These are phyloP conservation scores for Jacaranda mimosifolia DNA, from an alignment of 257 asterid species.

Conservation along the genomic window DNA sequence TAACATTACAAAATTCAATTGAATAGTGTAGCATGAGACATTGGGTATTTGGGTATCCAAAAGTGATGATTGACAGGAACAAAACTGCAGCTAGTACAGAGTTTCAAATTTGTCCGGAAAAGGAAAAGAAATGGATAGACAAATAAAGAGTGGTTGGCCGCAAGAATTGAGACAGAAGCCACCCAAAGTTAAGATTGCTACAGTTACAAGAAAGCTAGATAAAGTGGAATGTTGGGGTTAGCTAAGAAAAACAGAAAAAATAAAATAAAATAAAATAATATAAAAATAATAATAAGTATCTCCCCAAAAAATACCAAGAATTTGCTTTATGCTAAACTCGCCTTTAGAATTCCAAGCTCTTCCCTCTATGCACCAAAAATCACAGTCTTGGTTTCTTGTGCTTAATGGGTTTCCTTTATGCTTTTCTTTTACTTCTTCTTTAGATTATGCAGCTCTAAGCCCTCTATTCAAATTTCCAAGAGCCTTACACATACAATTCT, in stretches of 20 bases:
- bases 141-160: conserved; percentile 24
- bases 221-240: conserved; percentile 59
- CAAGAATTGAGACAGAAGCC: conserved; percentile 52
- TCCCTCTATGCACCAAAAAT: conserved; percentile 60
- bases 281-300: no score
- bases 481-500: neutral
- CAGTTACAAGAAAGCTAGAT: conserved; percentile 70
- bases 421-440: conserved; percentile 65
- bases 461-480: conserved; percentile 28
- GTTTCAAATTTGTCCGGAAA: neutral
- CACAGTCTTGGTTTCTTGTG: conserved; percentile 69
- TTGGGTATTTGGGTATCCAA: neutral
- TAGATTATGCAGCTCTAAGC: conserved; percentile 27
- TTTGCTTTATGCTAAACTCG: conserved; percentile 63
- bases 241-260: conserved; percentile 32
- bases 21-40: neutral
- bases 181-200: conserved; percentile 62
- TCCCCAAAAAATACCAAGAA: conserved; percentile 44
- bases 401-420: conserved; percentile 70
- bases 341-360: conserved; percentile 76
- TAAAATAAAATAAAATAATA: conserved; percentile 19
- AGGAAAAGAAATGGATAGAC: conserved; percentile 17
- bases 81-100: conserved; percentile 10
- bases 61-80: neutral
- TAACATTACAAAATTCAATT: no score